phyloP scores from a whole-genome alignment of 2,329 filamentous ascomycete species.

The Botrytis cinerea region DNA sequence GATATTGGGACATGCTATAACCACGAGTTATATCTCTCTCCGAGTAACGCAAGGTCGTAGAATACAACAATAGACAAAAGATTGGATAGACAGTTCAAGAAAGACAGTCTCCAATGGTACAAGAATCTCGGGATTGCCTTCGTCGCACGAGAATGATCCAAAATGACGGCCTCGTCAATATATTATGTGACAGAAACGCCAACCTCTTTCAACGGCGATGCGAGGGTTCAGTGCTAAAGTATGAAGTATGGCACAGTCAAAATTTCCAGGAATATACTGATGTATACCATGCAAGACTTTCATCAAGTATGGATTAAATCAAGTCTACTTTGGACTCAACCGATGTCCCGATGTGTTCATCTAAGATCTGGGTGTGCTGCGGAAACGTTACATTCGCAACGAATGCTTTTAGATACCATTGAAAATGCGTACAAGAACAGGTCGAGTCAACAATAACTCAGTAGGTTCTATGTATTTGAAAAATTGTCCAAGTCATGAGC shows the following conservation, averaged over 20 bases:
- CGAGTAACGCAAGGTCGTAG: neutral
- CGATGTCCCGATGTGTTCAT: neutral
- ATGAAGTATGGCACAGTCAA: neutral
- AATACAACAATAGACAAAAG: neutral
- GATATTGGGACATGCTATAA: constrained; percentile 14
- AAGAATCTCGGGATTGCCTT: constrained; percentile 1
- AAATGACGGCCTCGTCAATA: neutral
- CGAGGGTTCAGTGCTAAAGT: neutral
- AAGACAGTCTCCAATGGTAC: neutral
- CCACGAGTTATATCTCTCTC: constrained; percentile 18
- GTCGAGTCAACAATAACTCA: neutral
- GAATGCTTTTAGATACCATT: neutral
- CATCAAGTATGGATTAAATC: neutral
- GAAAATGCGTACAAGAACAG: neutral
- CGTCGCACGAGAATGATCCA: neutral
- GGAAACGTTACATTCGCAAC: constrained; percentile 12
- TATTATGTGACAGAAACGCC: neutral
- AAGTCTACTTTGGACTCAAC: neutral
- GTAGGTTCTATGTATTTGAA: neutral
- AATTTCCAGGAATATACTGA: no score
- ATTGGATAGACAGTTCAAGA: neutral
- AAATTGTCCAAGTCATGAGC: neutral
- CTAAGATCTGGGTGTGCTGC: neutral
- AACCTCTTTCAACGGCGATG: neutral
- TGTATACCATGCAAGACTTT: neutral